phyloP scores from a whole-genome alignment of 2,329 filamentous ascomycete species.

The Calonectria hongkongensis region DNA sequence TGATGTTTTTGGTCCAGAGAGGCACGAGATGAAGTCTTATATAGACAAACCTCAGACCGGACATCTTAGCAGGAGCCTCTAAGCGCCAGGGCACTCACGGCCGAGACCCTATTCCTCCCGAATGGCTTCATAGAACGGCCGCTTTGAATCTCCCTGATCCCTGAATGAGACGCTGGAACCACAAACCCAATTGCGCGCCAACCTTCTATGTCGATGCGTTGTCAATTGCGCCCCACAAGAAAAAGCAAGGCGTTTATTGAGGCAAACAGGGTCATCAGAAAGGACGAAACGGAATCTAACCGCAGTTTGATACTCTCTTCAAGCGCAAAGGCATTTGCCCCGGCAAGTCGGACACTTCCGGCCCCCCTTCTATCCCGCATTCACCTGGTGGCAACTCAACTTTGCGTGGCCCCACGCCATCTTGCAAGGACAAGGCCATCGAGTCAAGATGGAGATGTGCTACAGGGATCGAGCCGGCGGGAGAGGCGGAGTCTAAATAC shows the following conservation, averaged over 20 bases:
- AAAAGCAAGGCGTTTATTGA: constrained; percentile 31
- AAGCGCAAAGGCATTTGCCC: constrained; percentile 13
- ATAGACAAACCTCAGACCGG: constrained; percentile 43
- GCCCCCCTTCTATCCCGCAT: constrained; percentile 31
- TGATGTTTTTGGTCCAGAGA: constrained; percentile 34
- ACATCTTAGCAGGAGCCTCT: constrained; percentile 20
- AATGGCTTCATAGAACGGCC: constrained; percentile 21
- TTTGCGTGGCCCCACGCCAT: constrained; percentile 29
- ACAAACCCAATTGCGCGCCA: constrained; percentile 28
- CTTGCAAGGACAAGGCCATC: constrained; percentile 25
- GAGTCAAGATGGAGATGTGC: not conserved
- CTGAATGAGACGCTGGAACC: constrained; percentile 30
- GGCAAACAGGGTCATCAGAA: constrained; percentile 13
- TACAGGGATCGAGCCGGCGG: constrained; percentile 26
- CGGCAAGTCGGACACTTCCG: constrained; percentile 35
- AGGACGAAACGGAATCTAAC: constrained; percentile 7
- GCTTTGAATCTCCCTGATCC: constrained; percentile 33
- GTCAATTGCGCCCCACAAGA: constrained; percentile 36
- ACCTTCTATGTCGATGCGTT: constrained; percentile 34
- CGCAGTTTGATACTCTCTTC: constrained; percentile 7
- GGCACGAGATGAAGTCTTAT: constrained; percentile 49
- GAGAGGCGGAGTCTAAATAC: constrained; percentile 34
- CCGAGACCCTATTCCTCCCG: constrained; percentile 36
- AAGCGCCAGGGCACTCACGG: constrained; percentile 16
- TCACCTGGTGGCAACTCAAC: constrained; percentile 34